phyloP scores from a whole-genome alignment of 2,329 filamentous ascomycete genomes.

The Pseudogymnoascus destructans region DNA sequence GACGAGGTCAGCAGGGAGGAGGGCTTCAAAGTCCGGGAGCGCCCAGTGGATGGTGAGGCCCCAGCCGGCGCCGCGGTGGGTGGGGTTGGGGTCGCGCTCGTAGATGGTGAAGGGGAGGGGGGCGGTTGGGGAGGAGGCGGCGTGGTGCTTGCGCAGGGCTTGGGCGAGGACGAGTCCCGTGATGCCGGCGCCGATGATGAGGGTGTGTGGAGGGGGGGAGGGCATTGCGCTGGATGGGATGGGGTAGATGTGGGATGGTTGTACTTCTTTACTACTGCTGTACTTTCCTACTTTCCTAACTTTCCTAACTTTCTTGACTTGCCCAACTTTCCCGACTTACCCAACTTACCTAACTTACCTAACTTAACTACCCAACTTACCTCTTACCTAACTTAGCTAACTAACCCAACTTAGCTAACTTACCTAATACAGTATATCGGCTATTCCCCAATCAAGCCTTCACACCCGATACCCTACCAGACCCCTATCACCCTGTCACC shows the following conservation, averaged over 20 bases:
- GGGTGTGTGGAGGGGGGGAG: constrained; percentile 15
- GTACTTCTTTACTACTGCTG: not conserved
- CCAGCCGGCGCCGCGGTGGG: constrained; percentile 42
- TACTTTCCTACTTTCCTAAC: not conserved
- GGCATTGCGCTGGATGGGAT: not conserved
- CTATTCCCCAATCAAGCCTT: not conserved
- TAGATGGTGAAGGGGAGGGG: constrained; percentile 41
- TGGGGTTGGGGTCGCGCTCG: constrained; percentile 39
- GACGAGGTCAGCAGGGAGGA: constrained; percentile 37
- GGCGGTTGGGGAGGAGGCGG: constrained; percentile 20
- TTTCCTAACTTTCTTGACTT: too few species aligned
- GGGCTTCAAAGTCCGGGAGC: constrained; percentile 35
- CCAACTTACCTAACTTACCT: not conserved
- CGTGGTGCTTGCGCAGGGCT: constrained; percentile 16
- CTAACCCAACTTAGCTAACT: not conserved
- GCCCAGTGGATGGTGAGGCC: constrained; percentile 53
- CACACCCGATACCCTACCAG: not conserved
- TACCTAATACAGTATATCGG: not conserved
- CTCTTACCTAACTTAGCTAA: too few species aligned
- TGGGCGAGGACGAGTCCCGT: constrained; percentile 26
- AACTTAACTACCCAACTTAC: not conserved
- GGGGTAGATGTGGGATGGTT: not conserved
- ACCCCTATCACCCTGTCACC: not conserved
- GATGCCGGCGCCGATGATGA: constrained; percentile 26
- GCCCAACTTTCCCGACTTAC: not conserved